A percentile compares a stretch with the other conserved stretches of the same genome.
These are phyloP conservation scores for Pseudocercospora pini-densiflorae DNA, from an alignment of 2,329 filamentous ascomycete genomes.

Conservation along the genomic window DNA sequence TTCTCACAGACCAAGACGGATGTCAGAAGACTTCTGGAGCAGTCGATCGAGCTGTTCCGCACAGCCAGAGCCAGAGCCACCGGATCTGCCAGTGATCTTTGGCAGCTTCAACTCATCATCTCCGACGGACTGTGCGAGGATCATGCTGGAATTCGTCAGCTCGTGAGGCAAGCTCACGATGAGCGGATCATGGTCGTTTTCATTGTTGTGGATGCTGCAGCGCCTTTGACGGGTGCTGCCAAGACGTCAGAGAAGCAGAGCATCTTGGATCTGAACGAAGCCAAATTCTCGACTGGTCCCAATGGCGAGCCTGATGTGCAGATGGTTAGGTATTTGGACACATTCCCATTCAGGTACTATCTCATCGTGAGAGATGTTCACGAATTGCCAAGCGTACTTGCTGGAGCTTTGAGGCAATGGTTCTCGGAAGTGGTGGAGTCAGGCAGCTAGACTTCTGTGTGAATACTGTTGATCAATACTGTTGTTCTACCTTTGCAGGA, in stretches of 20 bases:
- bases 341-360: constrained; percentile 97
- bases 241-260: constrained; percentile 54
- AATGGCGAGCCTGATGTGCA: constrained; percentile 70
- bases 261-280: constrained; percentile 87
- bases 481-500: not conserved
- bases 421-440: constrained; percentile 72
- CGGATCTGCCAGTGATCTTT: constrained; percentile 69
- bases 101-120: constrained; percentile 93
- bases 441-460: not conserved
- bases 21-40: constrained; percentile 75
- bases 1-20: constrained; percentile 89
- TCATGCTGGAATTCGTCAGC: constrained; percentile 78
- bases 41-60: constrained; percentile 81
- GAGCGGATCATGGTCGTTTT: constrained; percentile 98
- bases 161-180: constrained; percentile 86
- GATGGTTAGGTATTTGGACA: constrained; percentile 90
- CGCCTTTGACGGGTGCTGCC: constrained; percentile 18
- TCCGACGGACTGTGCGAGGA: constrained; percentile 93
- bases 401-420: constrained; percentile 91
- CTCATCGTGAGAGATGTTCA: constrained; percentile 89
- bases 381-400: constrained; percentile 86
- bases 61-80: constrained; percentile 68
- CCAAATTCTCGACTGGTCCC: constrained; percentile 74
- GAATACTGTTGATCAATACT: not conserved
- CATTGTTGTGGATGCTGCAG: constrained; percentile 80